These are phyloP conservation scores for Penicillium argentinense DNA, from an alignment of 495 filamentous ascomycete genomes.

Conservation along the genomic window DNA sequence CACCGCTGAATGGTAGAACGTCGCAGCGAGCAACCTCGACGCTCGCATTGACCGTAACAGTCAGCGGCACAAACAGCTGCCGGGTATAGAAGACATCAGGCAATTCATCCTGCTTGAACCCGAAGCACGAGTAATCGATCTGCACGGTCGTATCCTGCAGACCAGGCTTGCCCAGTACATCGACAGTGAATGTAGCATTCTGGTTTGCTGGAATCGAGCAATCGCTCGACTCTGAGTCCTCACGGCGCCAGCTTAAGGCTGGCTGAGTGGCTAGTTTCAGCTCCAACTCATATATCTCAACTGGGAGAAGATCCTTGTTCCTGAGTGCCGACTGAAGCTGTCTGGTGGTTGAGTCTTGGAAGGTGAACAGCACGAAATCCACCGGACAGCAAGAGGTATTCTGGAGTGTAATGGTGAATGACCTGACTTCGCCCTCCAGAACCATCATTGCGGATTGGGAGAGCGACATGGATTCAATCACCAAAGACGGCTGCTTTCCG, in stretches of 20 bases:
- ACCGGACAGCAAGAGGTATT: slow-evolving; percentile 75
- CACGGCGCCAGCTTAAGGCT: slow-evolving; percentile 63
- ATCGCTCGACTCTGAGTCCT: slow-evolving; percentile 43
- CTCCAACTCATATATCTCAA: slow-evolving; percentile 83
- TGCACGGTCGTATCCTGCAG: slow-evolving; percentile 79
- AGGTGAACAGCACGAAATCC: slow-evolving; percentile 84
- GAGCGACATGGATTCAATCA: slow-evolving; percentile 72
- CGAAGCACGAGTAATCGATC: slow-evolving; percentile 77
- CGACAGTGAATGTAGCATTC: slow-evolving; percentile 73
- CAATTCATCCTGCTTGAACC: slow-evolving; percentile 59
- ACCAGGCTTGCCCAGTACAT: slow-evolving; percentile 81
- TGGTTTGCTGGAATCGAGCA: slow-evolving; percentile 66
- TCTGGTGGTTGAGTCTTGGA: slow-evolving; percentile 81
- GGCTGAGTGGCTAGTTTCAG: slow-evolving; percentile 72
- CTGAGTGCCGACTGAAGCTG: slow-evolving; percentile 71
- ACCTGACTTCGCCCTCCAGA: slow-evolving; percentile 77
- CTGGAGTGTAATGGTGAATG: slow-evolving; percentile 75
- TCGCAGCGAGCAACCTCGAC: slow-evolving; percentile 78
- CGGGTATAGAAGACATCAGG: slow-evolving; percentile 80
- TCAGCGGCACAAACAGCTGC: slow-evolving; percentile 76
- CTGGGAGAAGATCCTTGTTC: slow-evolving; percentile 71
- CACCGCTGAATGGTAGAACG: slow-evolving; percentile 65
- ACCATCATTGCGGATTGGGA: slow-evolving; percentile 89
- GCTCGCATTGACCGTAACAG: slow-evolving; percentile 88
- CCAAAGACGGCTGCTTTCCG: slow-evolving; percentile 69